Evolutionary conservation across 148 eudicot species (phyloP).

Genomic region (Agrostemma githago): DNA sequence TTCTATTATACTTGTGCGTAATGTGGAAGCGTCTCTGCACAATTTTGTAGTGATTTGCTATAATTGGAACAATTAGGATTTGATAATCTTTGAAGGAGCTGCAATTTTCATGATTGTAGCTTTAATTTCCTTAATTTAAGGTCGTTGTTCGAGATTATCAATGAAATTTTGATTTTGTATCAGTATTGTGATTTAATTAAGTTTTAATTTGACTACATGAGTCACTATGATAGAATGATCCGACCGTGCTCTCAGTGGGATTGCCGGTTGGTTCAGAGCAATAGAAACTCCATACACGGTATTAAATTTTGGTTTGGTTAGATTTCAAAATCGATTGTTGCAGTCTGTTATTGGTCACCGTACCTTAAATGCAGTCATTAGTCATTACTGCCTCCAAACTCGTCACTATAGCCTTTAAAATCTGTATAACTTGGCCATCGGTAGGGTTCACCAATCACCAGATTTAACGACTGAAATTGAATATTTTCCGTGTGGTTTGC

Average conservation of each 20-base stretch:
- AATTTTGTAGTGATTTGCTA: conserved; percentile 5
- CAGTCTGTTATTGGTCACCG: background rate
- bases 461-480: background rate
- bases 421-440: no score
- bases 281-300: background rate
- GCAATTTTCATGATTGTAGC: no score
- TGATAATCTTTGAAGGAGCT: background rate
- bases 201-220: background rate
- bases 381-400: no score
- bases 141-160: no score
- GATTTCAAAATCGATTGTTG: background rate
- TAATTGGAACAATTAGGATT: background rate
- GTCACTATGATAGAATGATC: background rate
- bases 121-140: no score
- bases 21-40: conserved; percentile 3
- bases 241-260: background rate
- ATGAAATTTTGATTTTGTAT: background rate
- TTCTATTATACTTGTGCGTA: background rate
- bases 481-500: background rate
- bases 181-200: no score
- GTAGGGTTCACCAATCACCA: background rate
- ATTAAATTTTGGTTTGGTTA: background rate
- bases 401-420: no score
- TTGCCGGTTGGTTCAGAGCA: background rate
- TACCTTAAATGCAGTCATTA: background rate